phyloP scores from a whole-genome alignment of 495 filamentous ascomycete genomes.

The Penicillium herquei region DNA sequence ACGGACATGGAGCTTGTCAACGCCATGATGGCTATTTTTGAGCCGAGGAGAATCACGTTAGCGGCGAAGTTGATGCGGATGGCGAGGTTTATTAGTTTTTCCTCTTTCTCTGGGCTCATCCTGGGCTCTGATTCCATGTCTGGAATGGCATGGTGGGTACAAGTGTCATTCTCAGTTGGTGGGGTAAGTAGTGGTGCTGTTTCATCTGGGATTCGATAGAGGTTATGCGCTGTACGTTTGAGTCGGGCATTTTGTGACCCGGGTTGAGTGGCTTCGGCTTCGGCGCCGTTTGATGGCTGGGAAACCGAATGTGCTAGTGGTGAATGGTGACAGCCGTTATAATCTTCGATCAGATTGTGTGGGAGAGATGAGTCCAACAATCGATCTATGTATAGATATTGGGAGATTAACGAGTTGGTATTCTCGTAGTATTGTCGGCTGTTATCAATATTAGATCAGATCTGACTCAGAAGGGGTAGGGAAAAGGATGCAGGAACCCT shows the following conservation, averaged over 20 bases:
- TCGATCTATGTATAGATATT: slow-evolving; percentile 90
- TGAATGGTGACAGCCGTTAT: slow-evolving; percentile 34
- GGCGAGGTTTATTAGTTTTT: slow-evolving; percentile 69
- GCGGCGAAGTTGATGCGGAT: slow-evolving; percentile 87
- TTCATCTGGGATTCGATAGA: slow-evolving; percentile 76
- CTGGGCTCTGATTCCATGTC: slow-evolving; percentile 44
- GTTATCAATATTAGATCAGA: too few species aligned
- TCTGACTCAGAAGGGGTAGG: background rate
- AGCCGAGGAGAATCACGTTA: slow-evolving; percentile 71
- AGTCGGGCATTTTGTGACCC: slow-evolving; percentile 39
- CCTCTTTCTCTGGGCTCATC: slow-evolving; percentile 59
- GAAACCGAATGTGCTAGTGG: background rate
- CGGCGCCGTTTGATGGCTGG: slow-evolving; percentile 11
- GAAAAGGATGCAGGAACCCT: background rate
- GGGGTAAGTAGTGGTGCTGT: slow-evolving; percentile 55
- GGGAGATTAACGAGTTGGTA: slow-evolving; percentile 77
- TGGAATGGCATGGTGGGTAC: slow-evolving; percentile 22
- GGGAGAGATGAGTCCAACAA: slow-evolving; percentile 85
- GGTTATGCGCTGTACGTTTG: slow-evolving; percentile 75
- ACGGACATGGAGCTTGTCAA: slow-evolving; percentile 85
- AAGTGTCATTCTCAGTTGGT: slow-evolving; percentile 30
- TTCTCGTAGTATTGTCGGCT: slow-evolving; percentile 77
- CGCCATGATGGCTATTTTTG: slow-evolving; percentile 76
- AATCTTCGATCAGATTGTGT: slow-evolving; percentile 83
- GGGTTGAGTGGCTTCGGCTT: slow-evolving; percentile 6